Evolutionary conservation across 441 rosid genomes (phyloP).

Genomic region (Gossypium trilobum): DNA sequence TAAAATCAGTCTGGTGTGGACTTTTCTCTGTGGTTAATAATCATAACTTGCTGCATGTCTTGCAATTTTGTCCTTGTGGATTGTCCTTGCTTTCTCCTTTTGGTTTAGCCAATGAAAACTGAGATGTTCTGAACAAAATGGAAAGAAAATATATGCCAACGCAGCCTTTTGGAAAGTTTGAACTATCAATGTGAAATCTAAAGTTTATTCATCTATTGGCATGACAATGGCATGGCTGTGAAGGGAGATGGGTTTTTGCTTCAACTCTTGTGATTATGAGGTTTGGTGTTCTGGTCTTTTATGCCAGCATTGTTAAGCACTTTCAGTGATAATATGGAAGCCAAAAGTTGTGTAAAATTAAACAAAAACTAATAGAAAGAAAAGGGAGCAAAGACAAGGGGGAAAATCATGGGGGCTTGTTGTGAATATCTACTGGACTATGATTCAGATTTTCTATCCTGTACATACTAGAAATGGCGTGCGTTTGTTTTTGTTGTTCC

Average conservation of each 20-base stretch:
- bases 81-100: background rate
- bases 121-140: background rate
- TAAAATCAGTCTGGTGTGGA: background rate
- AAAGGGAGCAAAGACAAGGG: background rate
- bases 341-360: background rate
- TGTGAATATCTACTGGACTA: background rate
- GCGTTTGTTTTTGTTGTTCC: background rate
- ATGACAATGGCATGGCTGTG: background rate
- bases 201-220: background rate
- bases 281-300: background rate
- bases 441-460: background rate
- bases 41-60: background rate
- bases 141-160: background rate
- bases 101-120: background rate
- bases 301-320: background rate
- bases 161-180: background rate
- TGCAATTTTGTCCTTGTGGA: background rate
- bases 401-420: background rate
- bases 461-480: background rate
- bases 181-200: background rate
- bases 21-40: background rate
- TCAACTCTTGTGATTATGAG: slow-evolving; percentile 2
- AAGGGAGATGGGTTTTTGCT: background rate
- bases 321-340: background rate
- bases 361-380: slow-evolving; percentile 4